Evolutionary conservation across 2,329 filamentous ascomycete species (phyloP).

Genomic region (Arthrinium phaeospermum): DNA sequence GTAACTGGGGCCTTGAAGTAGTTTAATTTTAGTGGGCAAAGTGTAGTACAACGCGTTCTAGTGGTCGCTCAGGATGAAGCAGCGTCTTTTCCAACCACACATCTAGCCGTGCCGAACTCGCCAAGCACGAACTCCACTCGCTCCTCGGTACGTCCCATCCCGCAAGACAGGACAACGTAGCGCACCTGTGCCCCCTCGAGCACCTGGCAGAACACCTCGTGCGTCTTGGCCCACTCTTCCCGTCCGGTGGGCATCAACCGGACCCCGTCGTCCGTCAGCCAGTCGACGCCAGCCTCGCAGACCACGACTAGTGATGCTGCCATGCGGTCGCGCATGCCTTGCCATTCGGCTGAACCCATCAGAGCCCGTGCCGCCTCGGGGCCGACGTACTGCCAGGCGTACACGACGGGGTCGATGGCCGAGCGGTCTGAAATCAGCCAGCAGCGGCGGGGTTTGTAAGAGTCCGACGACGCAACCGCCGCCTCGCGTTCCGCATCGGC

Average conservation of each 20-base stretch:
- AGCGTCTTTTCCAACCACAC: background rate
- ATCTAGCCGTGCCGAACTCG: background rate
- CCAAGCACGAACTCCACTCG: background rate
- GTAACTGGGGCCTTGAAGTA: no score
- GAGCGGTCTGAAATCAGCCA: constrained; percentile 52
- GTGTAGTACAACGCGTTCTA: no score
- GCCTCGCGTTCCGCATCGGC: constrained; percentile 34
- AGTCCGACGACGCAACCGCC: constrained; percentile 22
- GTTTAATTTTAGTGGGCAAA: no score
- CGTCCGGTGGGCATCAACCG: constrained; percentile 38
- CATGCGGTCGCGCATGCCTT: constrained; percentile 41
- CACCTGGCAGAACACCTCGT: constrained; percentile 31
- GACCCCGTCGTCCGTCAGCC: constrained; percentile 45
- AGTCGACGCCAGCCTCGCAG: constrained; percentile 44
- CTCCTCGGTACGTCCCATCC: background rate
- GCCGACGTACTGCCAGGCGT: constrained; percentile 41
- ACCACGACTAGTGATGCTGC: constrained; percentile 41
- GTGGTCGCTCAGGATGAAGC: no score
- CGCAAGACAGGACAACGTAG: background rate
- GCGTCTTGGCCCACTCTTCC: constrained; percentile 32
- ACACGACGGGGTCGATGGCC: constrained; percentile 48
- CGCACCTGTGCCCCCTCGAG: constrained; percentile 19
- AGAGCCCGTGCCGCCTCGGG: constrained; percentile 33
- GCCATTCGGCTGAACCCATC: constrained; percentile 35
- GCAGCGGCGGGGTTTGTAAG: constrained; percentile 25